Evolutionary conservation across 257 asterid species (phyloP).

Genomic region (Solanum dulcamara): DNA sequence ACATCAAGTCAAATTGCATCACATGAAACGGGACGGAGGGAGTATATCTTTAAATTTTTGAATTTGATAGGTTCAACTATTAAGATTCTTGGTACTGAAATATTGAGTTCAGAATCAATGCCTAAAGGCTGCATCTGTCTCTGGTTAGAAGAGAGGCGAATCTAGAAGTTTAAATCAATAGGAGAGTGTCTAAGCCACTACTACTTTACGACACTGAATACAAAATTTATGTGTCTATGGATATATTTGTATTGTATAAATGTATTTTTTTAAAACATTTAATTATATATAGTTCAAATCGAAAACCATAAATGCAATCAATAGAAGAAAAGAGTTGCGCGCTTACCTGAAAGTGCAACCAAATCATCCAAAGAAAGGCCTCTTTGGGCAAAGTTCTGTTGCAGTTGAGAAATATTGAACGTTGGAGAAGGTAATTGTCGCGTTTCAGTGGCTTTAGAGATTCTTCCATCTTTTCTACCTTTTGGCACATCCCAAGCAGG

Average conservation of each 20-base stretch:
- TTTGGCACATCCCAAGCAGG: conserved; percentile 75
- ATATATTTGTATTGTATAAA: too few species aligned
- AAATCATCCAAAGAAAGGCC: conserved; percentile 60
- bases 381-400: conserved; percentile 70
- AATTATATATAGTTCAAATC: too few species aligned
- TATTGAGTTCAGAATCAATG: neutral
- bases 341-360: conserved; percentile 70
- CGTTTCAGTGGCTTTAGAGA: conserved; percentile 53
- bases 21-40: accelerated
- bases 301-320: neutral
- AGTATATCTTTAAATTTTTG: neutral
- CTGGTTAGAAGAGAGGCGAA: neutral
- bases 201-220: neutral
- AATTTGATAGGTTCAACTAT: neutral
- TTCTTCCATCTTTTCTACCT: conserved; percentile 72
- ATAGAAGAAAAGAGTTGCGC: neutral
- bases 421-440: conserved; percentile 62
- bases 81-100: neutral
- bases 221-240: too few species aligned
- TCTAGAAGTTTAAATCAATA: neutral
- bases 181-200: neutral
- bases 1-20: neutral
- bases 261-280: too few species aligned
- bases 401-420: conserved; percentile 61
- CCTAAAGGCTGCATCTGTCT: neutral